Conservation (phyloP, 1,284 basidiomycete genomes). For the Ganoderma leucocontextum region DNA sequence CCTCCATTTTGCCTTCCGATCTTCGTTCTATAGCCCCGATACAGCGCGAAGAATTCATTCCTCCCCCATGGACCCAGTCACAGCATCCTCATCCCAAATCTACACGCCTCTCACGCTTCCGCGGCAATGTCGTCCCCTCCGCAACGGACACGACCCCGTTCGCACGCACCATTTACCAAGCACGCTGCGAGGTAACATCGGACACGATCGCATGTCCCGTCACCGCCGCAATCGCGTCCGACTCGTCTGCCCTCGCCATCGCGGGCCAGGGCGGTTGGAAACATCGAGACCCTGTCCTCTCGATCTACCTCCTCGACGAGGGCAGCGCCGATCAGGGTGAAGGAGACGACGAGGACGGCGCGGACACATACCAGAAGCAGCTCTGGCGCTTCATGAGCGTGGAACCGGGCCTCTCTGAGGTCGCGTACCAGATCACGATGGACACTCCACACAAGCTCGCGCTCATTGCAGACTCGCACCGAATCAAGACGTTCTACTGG, state of each 20-base stretch:
- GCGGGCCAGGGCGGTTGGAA: conserved; percentile 44
- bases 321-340: conserved; percentile 6
- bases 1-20: neutral
- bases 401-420: conserved; percentile 13
- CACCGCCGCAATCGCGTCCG: conserved; percentile 34
- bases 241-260: conserved; percentile 38
- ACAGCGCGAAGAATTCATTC: conserved; percentile 1
- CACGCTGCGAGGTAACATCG: conserved; percentile 23
- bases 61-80: conserved; percentile 1
- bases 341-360: neutral
- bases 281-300: conserved; percentile 41
- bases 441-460: conserved; percentile 28
- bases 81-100: conserved; percentile 15
- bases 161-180: conserved; percentile 16
- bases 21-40: neutral
- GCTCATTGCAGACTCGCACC: conserved; percentile 31
- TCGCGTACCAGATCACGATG: conserved; percentile 14
- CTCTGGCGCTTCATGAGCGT: conserved; percentile 12
- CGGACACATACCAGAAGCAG: neutral
- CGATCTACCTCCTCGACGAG: conserved; percentile 37
- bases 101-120: conserved; percentile 18
- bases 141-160: conserved; percentile 12
- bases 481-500: conserved; percentile 36
- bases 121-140: conserved; percentile 1
- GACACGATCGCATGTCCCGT: conserved; percentile 33